Evolutionary conservation across 495 filamentous ascomycete species (phyloP).

Genomic region (Aspergillus saccharolyticus): DNA sequence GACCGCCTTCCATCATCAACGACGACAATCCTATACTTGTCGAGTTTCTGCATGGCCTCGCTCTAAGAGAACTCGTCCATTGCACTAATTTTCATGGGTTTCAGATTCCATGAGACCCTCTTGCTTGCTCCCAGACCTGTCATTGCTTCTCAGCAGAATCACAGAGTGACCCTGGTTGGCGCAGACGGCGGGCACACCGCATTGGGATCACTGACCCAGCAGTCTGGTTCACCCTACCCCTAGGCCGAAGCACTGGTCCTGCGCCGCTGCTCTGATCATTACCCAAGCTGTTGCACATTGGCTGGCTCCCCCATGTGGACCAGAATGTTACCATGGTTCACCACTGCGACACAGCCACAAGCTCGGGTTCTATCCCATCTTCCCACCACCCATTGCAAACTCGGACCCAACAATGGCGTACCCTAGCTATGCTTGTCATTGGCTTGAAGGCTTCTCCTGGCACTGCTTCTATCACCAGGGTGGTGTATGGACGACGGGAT

Average conservation of each 20-base stretch:
- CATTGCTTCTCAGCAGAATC: neutral
- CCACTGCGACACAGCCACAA: neutral
- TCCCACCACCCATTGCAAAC: neutral
- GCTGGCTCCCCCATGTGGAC: neutral
- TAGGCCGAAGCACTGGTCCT: slow-evolving; percentile 14
- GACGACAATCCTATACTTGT: neutral
- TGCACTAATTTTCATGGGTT: neutral
- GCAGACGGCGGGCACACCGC: slow-evolving; percentile 19
- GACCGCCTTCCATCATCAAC: neutral
- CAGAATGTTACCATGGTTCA: neutral
- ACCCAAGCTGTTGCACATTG: slow-evolving; percentile 6
- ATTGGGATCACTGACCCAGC: slow-evolving; percentile 24
- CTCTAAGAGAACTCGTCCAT: neutral
- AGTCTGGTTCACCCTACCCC: slow-evolving; percentile 21
- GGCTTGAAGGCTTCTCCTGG: too few relatives aligned
- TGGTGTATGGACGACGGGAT: neutral
- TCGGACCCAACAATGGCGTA: slow-evolving; percentile 3
- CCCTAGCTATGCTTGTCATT: neutral
- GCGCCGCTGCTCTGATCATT: slow-evolving; percentile 10
- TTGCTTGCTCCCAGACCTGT: neutral
- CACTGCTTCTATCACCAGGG: neutral
- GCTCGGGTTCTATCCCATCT: neutral
- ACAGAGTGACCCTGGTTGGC: neutral
- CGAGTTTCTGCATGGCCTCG: neutral
- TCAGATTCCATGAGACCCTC: neutral